Base-by-base conservation (phyloP, 108 stramenopile genomes). In the Pseudonitzschia delicatissima region DNA sequence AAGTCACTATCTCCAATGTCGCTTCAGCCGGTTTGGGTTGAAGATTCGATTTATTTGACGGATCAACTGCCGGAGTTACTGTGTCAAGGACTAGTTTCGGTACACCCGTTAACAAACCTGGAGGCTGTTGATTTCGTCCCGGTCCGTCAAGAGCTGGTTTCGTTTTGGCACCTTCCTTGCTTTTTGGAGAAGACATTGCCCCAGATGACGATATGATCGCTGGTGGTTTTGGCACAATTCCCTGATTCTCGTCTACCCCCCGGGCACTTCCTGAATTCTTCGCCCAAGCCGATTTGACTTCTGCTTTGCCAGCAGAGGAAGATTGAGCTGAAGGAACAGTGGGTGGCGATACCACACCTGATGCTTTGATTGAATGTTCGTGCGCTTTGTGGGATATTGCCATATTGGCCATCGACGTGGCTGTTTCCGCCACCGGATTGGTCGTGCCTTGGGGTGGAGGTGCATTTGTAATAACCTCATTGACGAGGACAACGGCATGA, bases 381-480 rank as follows among this genome's bases (percentile, higher is more conserved):
- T n/a, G 2, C 17, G 53, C 31, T 36, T 34, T 58, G 0, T 28
- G 28, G 26, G 39, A 36, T n/a, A 48, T 29, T 8, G 28, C 13
- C n/a, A 37, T 42, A 27, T 8, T 42, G 36, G 64, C 40, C 64
- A 49, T 64, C 20, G 45, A 11, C 4, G 48, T 40, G 9, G 20
- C 28, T 7, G 64, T 31, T n/a, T 28, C 26, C 8, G 47, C 48
- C 31, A 29, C 53, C n/a, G 53, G 12, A 55, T 31, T 8, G 17
- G 53, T 28, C 18, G 64, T 33, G 39, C 64, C 48, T 8, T 45
- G 64, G 9, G 48, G 64, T 20, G 48, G 51, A n/a, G 90, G 90
- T 34, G 90, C 87, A 68, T 90, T 87, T 36, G 77, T 67, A 21
- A 93, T 84, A 9, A 95, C 64, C 20, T 91, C 87, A 58, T 87